Conservation (phyloP, 164 flowering plant species). For the Umbilicus rupestris region DNA sequence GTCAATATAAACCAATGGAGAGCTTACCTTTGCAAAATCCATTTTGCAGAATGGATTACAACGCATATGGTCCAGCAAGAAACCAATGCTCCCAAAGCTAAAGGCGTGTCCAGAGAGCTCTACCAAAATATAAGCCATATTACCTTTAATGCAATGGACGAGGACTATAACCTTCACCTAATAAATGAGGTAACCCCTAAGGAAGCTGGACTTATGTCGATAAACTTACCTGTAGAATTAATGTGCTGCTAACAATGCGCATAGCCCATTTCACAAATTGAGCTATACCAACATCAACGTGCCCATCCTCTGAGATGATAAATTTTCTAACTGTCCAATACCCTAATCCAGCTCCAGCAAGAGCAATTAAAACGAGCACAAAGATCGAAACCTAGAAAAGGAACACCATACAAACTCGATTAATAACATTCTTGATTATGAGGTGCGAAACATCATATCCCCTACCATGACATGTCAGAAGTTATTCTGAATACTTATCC, state of each 20-base stretch:
- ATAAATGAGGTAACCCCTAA: background rate
- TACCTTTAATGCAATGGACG: background rate
- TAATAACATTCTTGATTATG: background rate
- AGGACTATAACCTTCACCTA: background rate
- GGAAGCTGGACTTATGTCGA: background rate
- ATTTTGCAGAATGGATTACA: conserved; percentile 22
- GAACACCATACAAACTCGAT: background rate
- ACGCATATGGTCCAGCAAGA: conserved; percentile 26
- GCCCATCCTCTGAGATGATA: conserved; percentile 74
- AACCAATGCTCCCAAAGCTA: conserved; percentile 40
- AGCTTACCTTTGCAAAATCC: conserved; percentile 33
- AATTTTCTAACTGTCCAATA: conserved; percentile 77
- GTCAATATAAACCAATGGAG: background rate
- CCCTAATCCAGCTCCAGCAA: conserved; percentile 87
- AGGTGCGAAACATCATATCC: background rate
- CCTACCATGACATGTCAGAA: background rate
- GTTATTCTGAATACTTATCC: background rate
- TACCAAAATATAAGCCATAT: conserved; percentile 16
- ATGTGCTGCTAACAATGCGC: conserved; percentile 54
- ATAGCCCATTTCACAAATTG: conserved; percentile 90
- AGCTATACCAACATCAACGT: conserved; percentile 69
- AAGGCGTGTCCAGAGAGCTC: conserved; percentile 63
- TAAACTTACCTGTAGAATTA: conserved; percentile 44
- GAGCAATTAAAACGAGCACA: conserved; percentile 37
- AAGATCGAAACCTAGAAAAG: conserved; percentile 54